Base-by-base conservation (phyloP, 1,284 basidiomycete species). In the Cryptococcus jaspeensis region DNA sequence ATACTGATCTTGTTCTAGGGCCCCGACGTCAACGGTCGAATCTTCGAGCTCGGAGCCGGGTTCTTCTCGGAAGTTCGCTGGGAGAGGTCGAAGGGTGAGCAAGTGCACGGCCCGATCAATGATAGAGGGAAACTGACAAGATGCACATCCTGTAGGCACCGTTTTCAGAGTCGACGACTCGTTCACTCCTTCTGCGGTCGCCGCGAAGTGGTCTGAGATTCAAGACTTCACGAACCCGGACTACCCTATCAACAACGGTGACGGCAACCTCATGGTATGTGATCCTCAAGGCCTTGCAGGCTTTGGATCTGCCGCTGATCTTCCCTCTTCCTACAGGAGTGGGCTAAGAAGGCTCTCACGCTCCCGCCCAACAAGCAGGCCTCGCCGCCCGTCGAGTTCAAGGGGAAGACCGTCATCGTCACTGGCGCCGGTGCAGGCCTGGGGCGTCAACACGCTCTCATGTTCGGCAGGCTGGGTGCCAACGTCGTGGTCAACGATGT, bases 401-500 rank as follows among this genome's bases (percentile, higher is more conserved):
- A 91, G 64, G 89, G 86, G 46, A 87, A 97, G 81, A 97, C 93
- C 3, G 90, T 91, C 57, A 87, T 99, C 65, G 84, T 99, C 69
- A 99, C 96, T 2, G 96, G 96, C 51, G 89, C 92, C 15, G 93
- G 93, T 42, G 89, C 88, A 35, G 94, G 93, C 56, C 86, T 99
- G 36, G 96, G 96, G 25, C 87, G 93, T 46, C 85, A 87, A 5
- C 97, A 99, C 74, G 90, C 96, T 0, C 81, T 88, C 56, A 90
- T 96, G 87, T 99, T 90, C 71, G 91, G 84, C 42, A 86, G 84
- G 60, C 84, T 94, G 5, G 96, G 96, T 35, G 95, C 92, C 22
- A 98, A 97, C 70, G 90, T 99, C 37, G 90, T 99, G 42, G 86
- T 99, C 59, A 99, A 99, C 76, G 96, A 99, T 73, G 88, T 99